Base-by-base conservation (phyloP, 2,329 filamentous ascomycete species). In the Colletotrichum australisinense region DNA sequence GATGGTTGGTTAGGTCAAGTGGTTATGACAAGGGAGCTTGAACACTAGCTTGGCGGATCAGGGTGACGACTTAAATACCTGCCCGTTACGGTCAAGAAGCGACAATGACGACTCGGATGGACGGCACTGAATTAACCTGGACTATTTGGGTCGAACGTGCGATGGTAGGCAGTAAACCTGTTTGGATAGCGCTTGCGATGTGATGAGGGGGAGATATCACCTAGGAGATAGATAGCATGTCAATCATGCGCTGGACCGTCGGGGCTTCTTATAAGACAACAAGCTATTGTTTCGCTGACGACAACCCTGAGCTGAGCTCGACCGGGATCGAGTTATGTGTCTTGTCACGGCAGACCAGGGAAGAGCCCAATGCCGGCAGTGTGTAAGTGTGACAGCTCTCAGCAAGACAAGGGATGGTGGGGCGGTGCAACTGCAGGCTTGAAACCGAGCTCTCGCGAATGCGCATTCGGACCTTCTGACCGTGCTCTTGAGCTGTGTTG, bases 381-480 rank as follows among this genome's bases (percentile, higher is more conserved):
- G 63, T 73, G 35, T 49, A 46, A 71, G 67, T 70, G 60, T 65
- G 67, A 60, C 66, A 65, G 66, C 56, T 32, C 30, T 58, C 53
- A 73, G 46, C 56, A 66, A 66, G 70, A 38, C 55, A 73, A 19
- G 46, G 38, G 55, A 49, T 22, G 56, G 62, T 62, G 71, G 62
- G 62, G 71, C 62, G 55, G 35, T 73, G 60, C 67, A 71, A 71
- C 59, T 62, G 71, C 71, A 71, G 49, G 60, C 60, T 71, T 73
- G 71, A 73, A 73, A 73, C 71, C 46, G 49, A 73, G 67, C 49
- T 64, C 62, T 71, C 32, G 67, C 58, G 67, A 53, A 67, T 66
- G 57, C 67, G 59, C 60, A 70, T 73, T 70, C 60, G 60, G 56
- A 71, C 60, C 60, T 62, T 60, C n/a, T 30, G 67, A 49, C 56